A percentile compares a stretch with the other conserved stretches of the same genome.
Conservation (phyloP, 192 early-diverging fungal genomes). For the Linnemannia zychae region DNA sequence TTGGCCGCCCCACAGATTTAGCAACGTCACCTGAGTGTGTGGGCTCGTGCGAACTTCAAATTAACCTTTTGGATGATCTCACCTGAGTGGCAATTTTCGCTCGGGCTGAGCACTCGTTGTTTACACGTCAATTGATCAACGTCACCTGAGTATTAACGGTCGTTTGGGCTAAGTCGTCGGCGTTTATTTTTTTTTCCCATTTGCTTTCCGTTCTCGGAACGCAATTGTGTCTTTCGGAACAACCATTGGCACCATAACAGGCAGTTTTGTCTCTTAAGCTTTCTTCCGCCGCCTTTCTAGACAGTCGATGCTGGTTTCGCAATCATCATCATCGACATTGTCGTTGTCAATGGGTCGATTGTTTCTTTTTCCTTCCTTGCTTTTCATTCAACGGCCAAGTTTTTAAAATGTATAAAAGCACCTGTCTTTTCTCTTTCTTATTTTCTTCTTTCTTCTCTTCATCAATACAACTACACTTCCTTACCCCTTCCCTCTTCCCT, state of each 20-base stretch:
- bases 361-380: not conserved
- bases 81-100: conserved; percentile 16
- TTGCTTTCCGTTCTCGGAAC: conserved; percentile 29
- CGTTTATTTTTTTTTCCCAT: conserved; percentile 13
- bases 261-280: not conserved
- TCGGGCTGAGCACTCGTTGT: not conserved
- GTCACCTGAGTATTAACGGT: conserved; percentile 18
- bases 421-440: not conserved
- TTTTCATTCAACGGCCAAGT: not conserved
- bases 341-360: too few relatives aligned
- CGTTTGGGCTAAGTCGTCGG: conserved; percentile 8
- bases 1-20: too few relatives aligned
- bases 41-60: not conserved
- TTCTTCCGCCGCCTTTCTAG: not conserved
- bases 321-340: not conserved
- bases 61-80: conserved; percentile 3
- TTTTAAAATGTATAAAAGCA: not conserved
- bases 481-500: not conserved
- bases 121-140: not conserved
- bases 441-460: not conserved
- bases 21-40: not conserved
- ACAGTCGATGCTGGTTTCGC: not conserved
- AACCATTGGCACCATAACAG: not conserved
- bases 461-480: not conserved
- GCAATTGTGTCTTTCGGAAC: not conserved